Evolutionary conservation across 352 stramenopile species (phyloP).

Genomic region (Phytophthora gonapodyides): DNA sequence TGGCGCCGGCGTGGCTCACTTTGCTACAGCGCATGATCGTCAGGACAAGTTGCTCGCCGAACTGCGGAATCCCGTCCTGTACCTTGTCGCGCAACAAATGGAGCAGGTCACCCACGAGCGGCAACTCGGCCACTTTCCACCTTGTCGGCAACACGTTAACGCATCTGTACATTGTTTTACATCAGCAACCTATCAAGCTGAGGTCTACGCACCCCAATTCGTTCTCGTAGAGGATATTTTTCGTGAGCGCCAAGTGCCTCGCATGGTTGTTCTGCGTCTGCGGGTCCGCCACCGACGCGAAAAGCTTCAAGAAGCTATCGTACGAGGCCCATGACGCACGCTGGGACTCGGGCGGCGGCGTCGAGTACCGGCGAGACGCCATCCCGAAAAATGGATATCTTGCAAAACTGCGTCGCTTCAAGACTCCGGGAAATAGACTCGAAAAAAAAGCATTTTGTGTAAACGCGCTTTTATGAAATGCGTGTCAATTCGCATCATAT

Average conservation of each 20-base stretch:
- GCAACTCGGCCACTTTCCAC: conserved; percentile 72
- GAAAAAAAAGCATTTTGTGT: background rate
- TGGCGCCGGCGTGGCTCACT: conserved; percentile 26
- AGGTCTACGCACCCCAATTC: conserved; percentile 48
- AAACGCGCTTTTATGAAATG: background rate
- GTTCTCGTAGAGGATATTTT: conserved; percentile 80
- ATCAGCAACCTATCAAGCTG: background rate
- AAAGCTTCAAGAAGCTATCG: conserved; percentile 71
- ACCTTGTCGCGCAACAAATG: conserved; percentile 63
- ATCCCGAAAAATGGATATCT: conserved; percentile 10
- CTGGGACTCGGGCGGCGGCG: conserved; percentile 4
- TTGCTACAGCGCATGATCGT: conserved; percentile 49
- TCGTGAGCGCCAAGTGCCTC: conserved; percentile 72
- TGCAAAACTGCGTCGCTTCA: conserved; percentile 12
- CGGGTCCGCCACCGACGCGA: conserved; percentile 55
- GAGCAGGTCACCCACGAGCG: conserved; percentile 65
- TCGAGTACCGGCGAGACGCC: conserved; percentile 17
- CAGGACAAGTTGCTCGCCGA: conserved; percentile 45
- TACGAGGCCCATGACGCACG: background rate
- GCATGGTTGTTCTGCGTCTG: conserved; percentile 72
- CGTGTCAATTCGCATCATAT: too few relatives aligned
- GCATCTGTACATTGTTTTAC: background rate
- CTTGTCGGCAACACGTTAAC: conserved; percentile 25
- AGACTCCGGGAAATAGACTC: background rate
- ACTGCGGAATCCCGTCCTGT: conserved; percentile 44